phyloP scores from a whole-genome alignment of 352 stramenopile species.

The Globisporangium viniferum region DNA sequence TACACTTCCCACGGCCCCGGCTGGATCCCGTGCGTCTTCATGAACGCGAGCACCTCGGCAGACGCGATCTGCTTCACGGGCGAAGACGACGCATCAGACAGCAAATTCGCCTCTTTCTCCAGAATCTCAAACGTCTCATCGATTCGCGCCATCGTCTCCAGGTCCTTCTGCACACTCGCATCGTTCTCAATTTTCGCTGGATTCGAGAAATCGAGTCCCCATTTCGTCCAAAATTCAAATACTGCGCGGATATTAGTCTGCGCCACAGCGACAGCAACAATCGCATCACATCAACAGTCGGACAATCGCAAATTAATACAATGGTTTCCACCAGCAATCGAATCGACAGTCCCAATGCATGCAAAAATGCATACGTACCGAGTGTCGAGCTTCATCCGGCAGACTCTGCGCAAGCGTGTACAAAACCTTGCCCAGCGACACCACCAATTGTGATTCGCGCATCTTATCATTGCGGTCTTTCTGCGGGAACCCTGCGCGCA shows the following conservation, averaged over 20 bases:
- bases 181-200: constrained; percentile 23
- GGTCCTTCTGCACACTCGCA: constrained; percentile 28
- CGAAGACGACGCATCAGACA: constrained; percentile 66
- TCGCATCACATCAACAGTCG: constrained; percentile 1
- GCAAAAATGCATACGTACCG: constrained; percentile 38
- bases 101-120: constrained; percentile 42
- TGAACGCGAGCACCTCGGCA: constrained; percentile 67
- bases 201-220: constrained; percentile 62
- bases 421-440: constrained; percentile 65
- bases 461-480: constrained; percentile 79
- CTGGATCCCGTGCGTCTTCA: constrained; percentile 76
- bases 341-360: background rate
- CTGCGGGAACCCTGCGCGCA: constrained; percentile 64
- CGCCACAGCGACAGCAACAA: background rate
- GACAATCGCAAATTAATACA: constrained; percentile 10
- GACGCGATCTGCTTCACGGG: constrained; percentile 62
- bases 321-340: background rate
- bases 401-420: constrained; percentile 61
- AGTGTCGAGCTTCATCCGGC: constrained; percentile 53
- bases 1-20: constrained; percentile 81
- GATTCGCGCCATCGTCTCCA: constrained; percentile 47
- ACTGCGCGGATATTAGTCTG: constrained; percentile 72
- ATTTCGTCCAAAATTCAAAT: constrained; percentile 84
- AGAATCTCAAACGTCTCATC: constrained; percentile 66
- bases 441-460: constrained; percentile 59